Percentiles rank a stretch among this genome's conserved stretches.
These are phyloP conservation scores for Osmanthus fragrans DNA, from an alignment of 257 asterid species.

Conservation along the genomic window DNA sequence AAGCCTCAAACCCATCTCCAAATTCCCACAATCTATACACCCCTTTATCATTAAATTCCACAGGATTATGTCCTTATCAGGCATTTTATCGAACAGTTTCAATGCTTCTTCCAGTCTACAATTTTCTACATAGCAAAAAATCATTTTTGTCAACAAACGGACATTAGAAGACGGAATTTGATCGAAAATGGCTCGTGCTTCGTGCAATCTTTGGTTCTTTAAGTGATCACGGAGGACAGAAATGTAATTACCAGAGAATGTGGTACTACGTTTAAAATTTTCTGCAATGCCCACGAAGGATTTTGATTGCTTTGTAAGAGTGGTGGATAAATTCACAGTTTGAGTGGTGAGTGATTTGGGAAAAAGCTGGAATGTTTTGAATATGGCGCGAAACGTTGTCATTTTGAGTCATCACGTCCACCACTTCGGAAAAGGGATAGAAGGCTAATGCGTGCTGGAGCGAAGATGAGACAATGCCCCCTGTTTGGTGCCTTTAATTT, in stretches of 20 bases:
- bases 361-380: slow-evolving; percentile 27
- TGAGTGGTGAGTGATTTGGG: slow-evolving; percentile 16
- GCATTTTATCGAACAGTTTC: slow-evolving; percentile 71
- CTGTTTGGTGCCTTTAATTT: no score
- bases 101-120: slow-evolving; percentile 61
- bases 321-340: slow-evolving; percentile 5
- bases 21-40: slow-evolving; percentile 57
- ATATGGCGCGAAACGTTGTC: slow-evolving; percentile 36
- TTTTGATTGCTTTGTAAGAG: slow-evolving; percentile 23
- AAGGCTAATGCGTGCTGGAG: not conserved
- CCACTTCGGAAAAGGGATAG: not conserved
- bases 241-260: slow-evolving; percentile 14
- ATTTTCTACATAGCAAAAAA: slow-evolving; percentile 45
- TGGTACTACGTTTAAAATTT: slow-evolving; percentile 14
- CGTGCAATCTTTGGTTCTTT: slow-evolving; percentile 37
- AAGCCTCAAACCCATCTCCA: slow-evolving; percentile 55
- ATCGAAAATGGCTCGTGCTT: slow-evolving; percentile 34
- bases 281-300: slow-evolving; percentile 17
- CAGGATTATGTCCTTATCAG: slow-evolving; percentile 54
- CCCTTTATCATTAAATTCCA: slow-evolving; percentile 90
- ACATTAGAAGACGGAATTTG: slow-evolving; percentile 46
- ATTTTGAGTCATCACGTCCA: slow-evolving; percentile 28
- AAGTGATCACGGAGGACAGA: slow-evolving; percentile 34
- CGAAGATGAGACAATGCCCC: no score
- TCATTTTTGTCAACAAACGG: slow-evolving; percentile 61